phyloP scores from a whole-genome alignment of 768 basidiomycete genomes.

The Psilocybe azurescens region DNA sequence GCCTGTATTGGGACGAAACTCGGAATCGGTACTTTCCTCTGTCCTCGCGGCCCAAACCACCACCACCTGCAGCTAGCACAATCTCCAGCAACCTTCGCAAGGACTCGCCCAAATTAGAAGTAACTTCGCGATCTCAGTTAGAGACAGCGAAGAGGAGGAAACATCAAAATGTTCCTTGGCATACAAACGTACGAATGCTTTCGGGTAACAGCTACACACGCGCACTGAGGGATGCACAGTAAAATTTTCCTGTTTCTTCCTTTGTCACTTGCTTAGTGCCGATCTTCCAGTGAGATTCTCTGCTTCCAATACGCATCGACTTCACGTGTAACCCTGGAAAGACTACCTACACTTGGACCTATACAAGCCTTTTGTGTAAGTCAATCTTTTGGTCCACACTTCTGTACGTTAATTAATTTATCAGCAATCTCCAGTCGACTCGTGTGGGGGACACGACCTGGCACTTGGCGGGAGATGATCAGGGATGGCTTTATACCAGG shows the following conservation, averaged over 20 bases:
- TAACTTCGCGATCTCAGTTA: background rate
- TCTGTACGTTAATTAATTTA: background rate
- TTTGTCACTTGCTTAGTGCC: slow-evolving; percentile 1
- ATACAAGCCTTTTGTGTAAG: slow-evolving; percentile 55
- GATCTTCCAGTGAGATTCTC: slow-evolving; percentile 40
- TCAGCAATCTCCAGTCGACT: slow-evolving; percentile 33
- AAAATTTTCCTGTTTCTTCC: background rate
- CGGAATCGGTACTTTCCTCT: slow-evolving; percentile 63
- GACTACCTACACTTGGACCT: slow-evolving; percentile 38
- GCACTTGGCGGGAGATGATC: slow-evolving; percentile 54
- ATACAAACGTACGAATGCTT: slow-evolving; percentile 13
- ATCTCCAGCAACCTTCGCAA: slow-evolving; percentile 10
- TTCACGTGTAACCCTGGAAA: slow-evolving; percentile 32
- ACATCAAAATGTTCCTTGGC: slow-evolving; percentile 19
- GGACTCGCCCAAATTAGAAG: background rate
- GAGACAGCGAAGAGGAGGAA: slow-evolving; percentile 3
- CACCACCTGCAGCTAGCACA: slow-evolving; percentile 17
- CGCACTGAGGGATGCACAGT: slow-evolving; percentile 24
- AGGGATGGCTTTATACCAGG: slow-evolving; percentile 52
- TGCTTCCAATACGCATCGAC: slow-evolving; percentile 45
- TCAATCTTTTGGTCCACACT: background rate
- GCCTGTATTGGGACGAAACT: slow-evolving; percentile 58
- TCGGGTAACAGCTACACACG: slow-evolving; percentile 9
- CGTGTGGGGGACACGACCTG: slow-evolving; percentile 33
- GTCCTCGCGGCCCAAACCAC: slow-evolving; percentile 40